Percentiles rank a stretch among this genome's conserved stretches.
Evolutionary conservation across 805 yeast genomes (phyloP).

Genomic region (Saturnispora halmiae): DNA sequence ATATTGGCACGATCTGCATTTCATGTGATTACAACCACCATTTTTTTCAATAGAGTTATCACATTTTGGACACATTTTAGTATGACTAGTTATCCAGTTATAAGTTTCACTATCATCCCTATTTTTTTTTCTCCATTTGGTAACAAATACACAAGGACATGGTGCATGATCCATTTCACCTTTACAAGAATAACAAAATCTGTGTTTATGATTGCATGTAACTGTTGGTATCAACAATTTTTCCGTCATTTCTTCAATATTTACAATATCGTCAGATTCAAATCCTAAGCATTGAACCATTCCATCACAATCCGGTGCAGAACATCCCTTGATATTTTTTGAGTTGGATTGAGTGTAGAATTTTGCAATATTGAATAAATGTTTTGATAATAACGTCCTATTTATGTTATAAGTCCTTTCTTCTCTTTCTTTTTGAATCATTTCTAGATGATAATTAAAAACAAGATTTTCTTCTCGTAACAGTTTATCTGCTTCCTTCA

Average conservation of each 20-base stretch:
- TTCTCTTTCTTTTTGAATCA: constrained; percentile 17
- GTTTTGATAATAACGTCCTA: constrained; percentile 27
- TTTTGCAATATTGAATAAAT: constrained; percentile 36
- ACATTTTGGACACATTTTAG: constrained; percentile 84
- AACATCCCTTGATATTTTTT: constrained; percentile 61
- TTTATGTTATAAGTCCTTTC: constrained; percentile 20
- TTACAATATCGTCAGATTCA: constrained; percentile 24
- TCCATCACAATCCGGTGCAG: constrained; percentile 67
- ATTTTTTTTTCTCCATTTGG: constrained; percentile 69
- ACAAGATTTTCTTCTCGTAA: constrained; percentile 10
- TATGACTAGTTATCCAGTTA: constrained; percentile 78
- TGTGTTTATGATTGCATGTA: constrained; percentile 53
- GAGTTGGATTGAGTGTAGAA: constrained; percentile 44
- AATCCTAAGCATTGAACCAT: constrained; percentile 36
- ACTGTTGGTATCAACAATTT: constrained; percentile 51
- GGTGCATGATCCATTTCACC: constrained; percentile 69
- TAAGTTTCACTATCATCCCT: constrained; percentile 81
- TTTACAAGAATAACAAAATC: constrained; percentile 72
- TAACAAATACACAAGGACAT: constrained; percentile 63
- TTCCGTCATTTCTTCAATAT: constrained; percentile 21
- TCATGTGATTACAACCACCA: constrained; percentile 98
- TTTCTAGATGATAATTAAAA: constrained; percentile 21
- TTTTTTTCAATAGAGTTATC: constrained; percentile 73
- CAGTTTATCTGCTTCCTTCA: constrained; percentile 8
- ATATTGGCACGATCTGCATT: constrained; percentile 63